A percentile compares a stretch with the other conserved stretches of the same genome.
These are phyloP conservation scores for Coprinopsis strossmayeri DNA, from an alignment of 768 basidiomycete genomes.

Conservation along the genomic window DNA sequence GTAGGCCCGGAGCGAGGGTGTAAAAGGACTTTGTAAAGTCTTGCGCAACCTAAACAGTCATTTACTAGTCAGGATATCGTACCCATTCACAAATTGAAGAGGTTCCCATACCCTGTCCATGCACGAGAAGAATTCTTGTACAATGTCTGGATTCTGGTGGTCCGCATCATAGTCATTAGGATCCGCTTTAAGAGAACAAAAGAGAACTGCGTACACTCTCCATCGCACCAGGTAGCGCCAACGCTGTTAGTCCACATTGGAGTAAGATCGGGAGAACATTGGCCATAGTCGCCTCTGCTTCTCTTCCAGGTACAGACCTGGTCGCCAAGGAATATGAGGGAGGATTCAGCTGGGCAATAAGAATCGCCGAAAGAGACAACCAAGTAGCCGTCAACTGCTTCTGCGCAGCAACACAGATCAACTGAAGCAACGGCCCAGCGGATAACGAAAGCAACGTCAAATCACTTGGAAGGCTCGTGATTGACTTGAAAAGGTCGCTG, in stretches of 20 bases:
- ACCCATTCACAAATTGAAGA: not conserved
- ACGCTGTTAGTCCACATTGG: constrained; percentile 44
- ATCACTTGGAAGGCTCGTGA: constrained; percentile 75
- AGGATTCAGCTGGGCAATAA: constrained; percentile 79
- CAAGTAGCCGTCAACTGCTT: constrained; percentile 75
- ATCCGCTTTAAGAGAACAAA: not conserved
- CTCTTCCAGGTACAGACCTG: constrained; percentile 44
- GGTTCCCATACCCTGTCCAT: constrained; percentile 57
- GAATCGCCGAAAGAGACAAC: constrained; percentile 76
- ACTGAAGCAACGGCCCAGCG: constrained; percentile 72
- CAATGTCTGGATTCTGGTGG: constrained; percentile 81
- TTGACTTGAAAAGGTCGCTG: constrained; percentile 80
- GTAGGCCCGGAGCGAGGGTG: constrained; percentile 51
- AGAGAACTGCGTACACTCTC: constrained; percentile 44
- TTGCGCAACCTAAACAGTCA: constrained; percentile 35
- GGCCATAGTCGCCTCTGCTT: constrained; percentile 52
- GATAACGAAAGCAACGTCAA: constrained; percentile 76
- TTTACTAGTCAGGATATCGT: constrained; percentile 14
- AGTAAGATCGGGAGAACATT: constrained; percentile 52
- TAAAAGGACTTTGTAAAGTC: constrained; percentile 59
- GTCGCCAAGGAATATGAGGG: constrained; percentile 45
- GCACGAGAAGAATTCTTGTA: constrained; percentile 83
- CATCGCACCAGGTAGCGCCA: constrained; percentile 60
- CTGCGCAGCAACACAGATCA: constrained; percentile 68
- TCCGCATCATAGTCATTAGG: not conserved